A percentile compares a stretch with the other conserved stretches of the same genome.
Evolutionary conservation across 495 filamentous ascomycete species (phyloP).

Genomic region (Aspergillus leporis): DNA sequence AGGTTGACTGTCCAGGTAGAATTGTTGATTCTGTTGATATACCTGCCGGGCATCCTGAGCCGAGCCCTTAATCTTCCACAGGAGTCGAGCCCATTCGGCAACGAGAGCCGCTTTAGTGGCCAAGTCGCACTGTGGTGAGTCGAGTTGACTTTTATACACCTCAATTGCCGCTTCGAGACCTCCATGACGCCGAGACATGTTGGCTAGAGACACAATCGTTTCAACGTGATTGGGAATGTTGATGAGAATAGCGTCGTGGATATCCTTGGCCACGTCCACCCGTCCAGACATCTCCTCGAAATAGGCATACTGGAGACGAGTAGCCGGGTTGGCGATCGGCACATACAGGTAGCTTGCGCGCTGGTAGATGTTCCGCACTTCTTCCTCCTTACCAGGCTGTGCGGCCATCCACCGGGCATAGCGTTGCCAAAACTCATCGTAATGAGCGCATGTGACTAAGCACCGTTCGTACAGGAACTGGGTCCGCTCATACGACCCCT

Average conservation of each 20-base stretch:
- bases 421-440: conserved; percentile 96
- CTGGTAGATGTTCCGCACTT: conserved; percentile 91
- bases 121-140: conserved; percentile 68
- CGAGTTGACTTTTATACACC: conserved; percentile 78
- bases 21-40: conserved; percentile 78
- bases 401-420: conserved; percentile 97
- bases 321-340: conserved; percentile 75
- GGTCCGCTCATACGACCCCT: conserved; percentile 73
- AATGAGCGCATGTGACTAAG: conserved; percentile 87
- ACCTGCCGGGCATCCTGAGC: conserved; percentile 83
- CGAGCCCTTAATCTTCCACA: conserved; percentile 90
- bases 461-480: conserved; percentile 92
- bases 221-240: conserved; percentile 75
- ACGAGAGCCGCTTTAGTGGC: conserved; percentile 85
- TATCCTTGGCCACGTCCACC: conserved; percentile 74
- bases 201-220: conserved; percentile 85
- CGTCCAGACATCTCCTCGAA: conserved; percentile 86
- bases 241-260: conserved; percentile 78
- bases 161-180: conserved; percentile 87
- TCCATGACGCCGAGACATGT: conserved; percentile 78
- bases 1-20: conserved; percentile 80
- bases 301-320: conserved; percentile 87
- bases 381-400: conserved; percentile 79
- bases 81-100: conserved; percentile 82
- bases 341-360: conserved; percentile 81